These are phyloP conservation scores for Pistacia integerrima DNA, from an alignment of 345 rosid species.

Conservation along the genomic window DNA sequence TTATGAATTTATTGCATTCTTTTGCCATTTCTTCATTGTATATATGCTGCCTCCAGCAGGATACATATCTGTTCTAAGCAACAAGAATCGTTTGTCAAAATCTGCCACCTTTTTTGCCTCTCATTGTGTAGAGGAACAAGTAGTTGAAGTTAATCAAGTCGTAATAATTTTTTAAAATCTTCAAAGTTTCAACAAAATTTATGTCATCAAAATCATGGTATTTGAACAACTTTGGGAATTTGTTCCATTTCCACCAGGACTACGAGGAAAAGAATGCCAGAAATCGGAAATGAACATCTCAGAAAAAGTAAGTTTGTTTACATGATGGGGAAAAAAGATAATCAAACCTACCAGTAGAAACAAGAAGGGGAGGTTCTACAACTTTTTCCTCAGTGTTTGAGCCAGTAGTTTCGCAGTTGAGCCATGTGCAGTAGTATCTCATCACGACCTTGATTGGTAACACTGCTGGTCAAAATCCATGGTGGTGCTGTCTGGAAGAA, in stretches of 20 bases:
- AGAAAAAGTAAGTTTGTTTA: background rate
- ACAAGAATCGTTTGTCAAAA: background rate
- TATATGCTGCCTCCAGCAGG: background rate
- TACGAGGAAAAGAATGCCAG: background rate
- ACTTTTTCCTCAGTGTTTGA: slow-evolving; percentile 52
- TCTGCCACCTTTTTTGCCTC: background rate
- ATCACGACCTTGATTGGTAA: slow-evolving; percentile 94
- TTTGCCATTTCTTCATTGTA: background rate
- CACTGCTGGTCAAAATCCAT: slow-evolving; percentile 99
- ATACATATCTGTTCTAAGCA: background rate
- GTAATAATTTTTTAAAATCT: background rate
- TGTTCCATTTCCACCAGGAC: background rate
- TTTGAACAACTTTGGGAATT: background rate
- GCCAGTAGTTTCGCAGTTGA: slow-evolving; percentile 94
- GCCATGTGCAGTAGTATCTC: slow-evolving; percentile 96
- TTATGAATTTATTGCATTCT: too few relatives aligned
- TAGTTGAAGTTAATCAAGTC: background rate
- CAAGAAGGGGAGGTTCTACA: background rate
- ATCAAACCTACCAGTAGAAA: background rate
- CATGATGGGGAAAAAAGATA: background rate
- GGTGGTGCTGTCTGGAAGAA: slow-evolving; percentile 87
- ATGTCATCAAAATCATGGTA: too few relatives aligned
- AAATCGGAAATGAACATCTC: background rate
- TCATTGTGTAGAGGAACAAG: background rate
- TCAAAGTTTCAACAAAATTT: background rate